Evolutionary conservation across 2,329 filamentous ascomycete species (phyloP), one percentile per base, ranked within the genome.

Genomic region (Botrytis byssoidea): DNA sequence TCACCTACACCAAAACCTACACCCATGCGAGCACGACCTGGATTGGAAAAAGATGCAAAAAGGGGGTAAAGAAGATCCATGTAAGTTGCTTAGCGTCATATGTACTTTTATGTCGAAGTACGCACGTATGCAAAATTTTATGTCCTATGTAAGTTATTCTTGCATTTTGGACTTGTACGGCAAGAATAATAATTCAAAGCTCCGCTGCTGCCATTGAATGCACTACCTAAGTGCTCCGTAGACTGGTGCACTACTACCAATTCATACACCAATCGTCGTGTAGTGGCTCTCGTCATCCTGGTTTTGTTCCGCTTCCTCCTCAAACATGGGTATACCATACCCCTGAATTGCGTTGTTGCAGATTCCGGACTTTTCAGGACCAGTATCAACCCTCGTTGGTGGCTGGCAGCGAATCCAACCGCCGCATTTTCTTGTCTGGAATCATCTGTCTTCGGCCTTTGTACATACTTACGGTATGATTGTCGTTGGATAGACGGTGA

Each of bases 251-350:
- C 68, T 71, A 48, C 63, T 46, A 74, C 59, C 64, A 51, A 60
- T 70, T 44, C 73, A 71, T 44, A 70, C 67, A 70, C 68, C 71
- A 48, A 65, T 68, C 63, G 48, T 66, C 51, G 35, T 65, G 70
- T 70, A 55, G 74, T 71, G 73, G 71, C 73, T 72, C 74, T 74
- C 70, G 74, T 46, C 44, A 75, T 73, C 76, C 76, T 65, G 35
- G 75, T 40, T 32, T 37, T 40, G 29, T 64, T 60, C 48, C 57
- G 46, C 60, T 61, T 57, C 69, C 69, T 71, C 48, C 57, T 73
- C 74, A 73, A 71, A 48, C 72, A 76, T 71, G 73, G 71, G 51
- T 64, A 46, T 60, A 69, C 73, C 51, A 57, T 29, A 29, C 74
- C 74, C 74, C 74, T 74, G 74, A 73, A 71, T 64, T 55, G 57